phyloP scores from a whole-genome alignment of 2,329 filamentous ascomycete genomes.

The Microsporum ferrugineum region DNA sequence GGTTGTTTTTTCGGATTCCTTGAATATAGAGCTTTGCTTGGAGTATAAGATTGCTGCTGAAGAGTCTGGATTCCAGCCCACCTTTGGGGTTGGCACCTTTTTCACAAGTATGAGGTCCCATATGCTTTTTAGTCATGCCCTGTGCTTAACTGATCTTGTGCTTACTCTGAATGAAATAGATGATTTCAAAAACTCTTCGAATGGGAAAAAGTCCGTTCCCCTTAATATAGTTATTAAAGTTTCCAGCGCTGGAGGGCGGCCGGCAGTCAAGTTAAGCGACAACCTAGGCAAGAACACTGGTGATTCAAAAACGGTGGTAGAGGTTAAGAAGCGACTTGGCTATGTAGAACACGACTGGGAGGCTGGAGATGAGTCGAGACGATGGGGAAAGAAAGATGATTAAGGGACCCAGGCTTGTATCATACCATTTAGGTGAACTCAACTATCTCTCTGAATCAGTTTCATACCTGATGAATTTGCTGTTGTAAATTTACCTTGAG shows the following conservation, averaged over 20 bases:
- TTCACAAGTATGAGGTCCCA: constrained; percentile 54
- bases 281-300: constrained; percentile 93
- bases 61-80: constrained; percentile 65
- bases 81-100: constrained; percentile 91
- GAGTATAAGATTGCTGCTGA: constrained; percentile 82
- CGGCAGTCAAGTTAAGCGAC: constrained; percentile 85
- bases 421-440: no score
- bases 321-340: constrained; percentile 74
- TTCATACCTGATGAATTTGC: no score
- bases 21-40: constrained; percentile 82
- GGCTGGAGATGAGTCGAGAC: constrained; percentile 67
- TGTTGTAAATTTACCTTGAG: no score
- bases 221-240: constrained; percentile 98
- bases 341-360: constrained; percentile 79
- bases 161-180: constrained; percentile 36
- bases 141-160: not conserved
- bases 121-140: not conserved
- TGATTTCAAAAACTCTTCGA: constrained; percentile 65
- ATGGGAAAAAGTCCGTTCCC: constrained; percentile 72
- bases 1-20: constrained; percentile 89
- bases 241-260: constrained; percentile 65
- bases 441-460: no score
- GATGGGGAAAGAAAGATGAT: constrained; percentile 51
- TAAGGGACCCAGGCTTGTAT: not conserved
- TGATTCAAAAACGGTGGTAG: constrained; percentile 62